Base-by-base conservation (phyloP, 208 protist genomes). In the Jaenimonas drosophilae region DNA sequence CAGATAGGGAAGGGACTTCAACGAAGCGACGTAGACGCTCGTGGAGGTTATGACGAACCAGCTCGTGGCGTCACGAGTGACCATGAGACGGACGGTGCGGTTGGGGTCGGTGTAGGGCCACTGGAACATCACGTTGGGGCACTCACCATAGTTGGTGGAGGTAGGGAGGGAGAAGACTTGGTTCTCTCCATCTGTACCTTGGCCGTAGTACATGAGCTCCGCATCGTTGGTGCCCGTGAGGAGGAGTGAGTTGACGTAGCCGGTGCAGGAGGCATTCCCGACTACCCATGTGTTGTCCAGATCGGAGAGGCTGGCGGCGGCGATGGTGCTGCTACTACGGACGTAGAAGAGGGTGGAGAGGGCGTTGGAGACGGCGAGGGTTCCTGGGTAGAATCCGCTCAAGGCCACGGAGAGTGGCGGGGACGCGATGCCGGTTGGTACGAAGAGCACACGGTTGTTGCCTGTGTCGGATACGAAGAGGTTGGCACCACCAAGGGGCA, bases 391-490 rank as follows among this genome's bases (percentile, higher is more conserved):
- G 16, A 57, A 50, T 0, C 51, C 42, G 16, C 17, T 36, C 2
- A 49, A 16, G 25, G 52, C 32, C 21, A 31, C 31, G 6, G 54
- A 41, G 2, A 63, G 24, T 3, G 49, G 29, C 4, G 21, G 54
- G 17, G 32, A 4, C 3, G 20, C 20, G 12, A 28, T 19, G 5
- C 44, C 14, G 11, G 7, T 24, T 12, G 21, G 21, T 23, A 19
- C 27, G 21, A 31, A 34, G 27, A 50, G 44, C 14, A 50, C 37
- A 29, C 44, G 44, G 4, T 40, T 42, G n/a, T 54, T 46, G 23
- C 50, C 58, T 20, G 71, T 71, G 34, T 79, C 63, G 1, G 71
- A 69, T 29, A 79, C 53, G 58, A 75, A 71, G 21, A 70, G 32
- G 21, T 63, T 51, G 3, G 53, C 21, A 12, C 48, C 36, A 3